Conservation (phyloP, 108 stramenopile genomes). For the Cyclotella atomus region DNA sequence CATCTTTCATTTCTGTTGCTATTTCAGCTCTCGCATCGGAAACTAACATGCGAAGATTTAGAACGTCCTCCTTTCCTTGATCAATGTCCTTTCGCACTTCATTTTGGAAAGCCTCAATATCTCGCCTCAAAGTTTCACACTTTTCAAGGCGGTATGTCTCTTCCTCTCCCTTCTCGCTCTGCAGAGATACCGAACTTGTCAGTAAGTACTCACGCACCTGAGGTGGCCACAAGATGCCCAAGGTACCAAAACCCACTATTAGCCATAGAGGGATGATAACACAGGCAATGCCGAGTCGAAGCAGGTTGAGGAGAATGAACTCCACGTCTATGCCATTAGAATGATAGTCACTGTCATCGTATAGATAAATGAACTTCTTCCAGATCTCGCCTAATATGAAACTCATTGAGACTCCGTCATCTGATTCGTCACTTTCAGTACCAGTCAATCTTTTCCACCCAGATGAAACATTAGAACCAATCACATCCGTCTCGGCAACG, state of each 20-base stretch:
- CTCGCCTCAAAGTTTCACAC: slow-evolving; percentile 15
- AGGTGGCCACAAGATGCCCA: slow-evolving; percentile 80
- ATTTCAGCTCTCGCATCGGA: slow-evolving; percentile 64
- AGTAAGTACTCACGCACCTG: slow-evolving; percentile 65
- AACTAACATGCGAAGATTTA: slow-evolving; percentile 34
- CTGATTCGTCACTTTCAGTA: neutral
- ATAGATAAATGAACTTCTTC: slow-evolving; percentile 50
- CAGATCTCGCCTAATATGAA: slow-evolving; percentile 29
- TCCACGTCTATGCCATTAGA: slow-evolving; percentile 19
- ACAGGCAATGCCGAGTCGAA: slow-evolving; percentile 44
- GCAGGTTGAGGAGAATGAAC: slow-evolving; percentile 13
- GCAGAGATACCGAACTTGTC: slow-evolving; percentile 21
- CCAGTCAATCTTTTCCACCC: neutral
- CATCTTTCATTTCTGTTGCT: slow-evolving; percentile 63
- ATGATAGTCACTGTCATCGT: slow-evolving; percentile 23
- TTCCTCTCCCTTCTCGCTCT: slow-evolving; percentile 8
- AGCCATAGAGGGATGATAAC: slow-evolving; percentile 76
- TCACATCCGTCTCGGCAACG: slow-evolving; percentile 63
- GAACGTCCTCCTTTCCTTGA: slow-evolving; percentile 30
- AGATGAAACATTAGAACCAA: slow-evolving; percentile 3
- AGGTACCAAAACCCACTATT: slow-evolving; percentile 52
- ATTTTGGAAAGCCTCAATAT: slow-evolving; percentile 22
- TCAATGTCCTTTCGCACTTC: slow-evolving; percentile 36
- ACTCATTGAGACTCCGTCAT: slow-evolving; percentile 9
- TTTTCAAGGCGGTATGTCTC: neutral